These are phyloP conservation scores for Rhipidocladum racemiflorum DNA, from an alignment of 176 grass and related monocot species.

Conservation along the genomic window DNA sequence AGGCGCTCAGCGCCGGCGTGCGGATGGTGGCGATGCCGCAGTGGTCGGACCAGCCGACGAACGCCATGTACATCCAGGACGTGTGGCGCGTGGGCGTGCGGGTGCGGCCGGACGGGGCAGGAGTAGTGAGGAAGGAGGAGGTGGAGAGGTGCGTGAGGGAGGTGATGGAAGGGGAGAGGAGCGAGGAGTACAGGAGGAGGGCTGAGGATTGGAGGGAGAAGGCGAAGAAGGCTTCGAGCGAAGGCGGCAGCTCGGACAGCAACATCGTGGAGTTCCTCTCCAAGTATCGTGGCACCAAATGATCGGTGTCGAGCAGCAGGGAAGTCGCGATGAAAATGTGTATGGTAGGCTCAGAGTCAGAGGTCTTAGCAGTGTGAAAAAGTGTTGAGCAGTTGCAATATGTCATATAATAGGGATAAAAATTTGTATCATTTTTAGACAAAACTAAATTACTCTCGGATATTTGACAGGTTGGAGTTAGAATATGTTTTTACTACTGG, in stretches of 20 bases:
- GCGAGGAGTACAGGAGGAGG: background rate
- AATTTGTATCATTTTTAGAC: no score
- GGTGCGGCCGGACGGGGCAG: background rate
- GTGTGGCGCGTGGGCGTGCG: constrained; percentile 57
- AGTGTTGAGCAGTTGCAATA: no score
- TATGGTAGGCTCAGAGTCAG: no score
- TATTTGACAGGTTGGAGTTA: no score
- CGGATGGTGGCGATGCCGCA: constrained; percentile 50
- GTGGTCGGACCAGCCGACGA: constrained; percentile 60
- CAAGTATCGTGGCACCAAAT: background rate
- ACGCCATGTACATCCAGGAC: constrained; percentile 61
- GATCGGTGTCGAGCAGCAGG: background rate
- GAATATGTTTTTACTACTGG: no score
- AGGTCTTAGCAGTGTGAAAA: no score
- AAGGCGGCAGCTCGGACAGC: background rate
- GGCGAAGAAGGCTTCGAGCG: background rate
- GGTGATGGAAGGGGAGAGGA: constrained; percentile 26
- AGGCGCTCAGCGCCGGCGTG: constrained; percentile 20
- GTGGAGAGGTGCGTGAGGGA: constrained; percentile 15
- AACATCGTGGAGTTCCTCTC: background rate
- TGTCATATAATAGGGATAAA: no score
- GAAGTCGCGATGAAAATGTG: no score
- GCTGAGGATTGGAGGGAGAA: background rate
- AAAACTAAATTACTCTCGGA: no score
- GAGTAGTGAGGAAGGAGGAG: constrained; percentile 9